Base-by-base conservation (phyloP, 805 yeast genomes). In the Teunomyces kruisii region DNA sequence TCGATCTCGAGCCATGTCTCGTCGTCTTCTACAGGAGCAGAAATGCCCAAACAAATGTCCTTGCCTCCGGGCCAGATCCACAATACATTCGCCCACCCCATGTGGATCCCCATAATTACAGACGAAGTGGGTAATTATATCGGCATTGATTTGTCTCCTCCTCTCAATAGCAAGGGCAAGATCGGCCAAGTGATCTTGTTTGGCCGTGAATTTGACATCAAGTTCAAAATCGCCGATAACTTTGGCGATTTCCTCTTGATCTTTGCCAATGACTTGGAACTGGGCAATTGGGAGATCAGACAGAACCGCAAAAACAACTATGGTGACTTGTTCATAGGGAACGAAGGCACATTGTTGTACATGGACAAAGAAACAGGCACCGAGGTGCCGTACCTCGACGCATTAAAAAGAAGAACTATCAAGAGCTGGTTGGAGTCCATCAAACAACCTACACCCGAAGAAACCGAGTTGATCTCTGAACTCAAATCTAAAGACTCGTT, bases 161-260 rank as follows among this genome's bases (percentile, higher is more conserved):
- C 88, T 2, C 92, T 94, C 1, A 68, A 69, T 16, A 96, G 96
- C 35, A 33, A 47, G 1, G 72, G 71, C 1, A 76, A 72, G 46
- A 81, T 85, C 77, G 99, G 98, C 27, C 99, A 92, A 68, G 86
- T 94, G 16, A 92, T 92, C 48, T 60, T 91, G 46, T 92, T 89
- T 65, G 99, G 99, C 32, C 83, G 97, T 59, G 98, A 92, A 52
- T 92, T 84, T 61, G 98, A 92, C 68, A 80, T 85, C 30, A 92
- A 92, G 63, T 90, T 79, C 66, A 90, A 86, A 35, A 73, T 94
- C 42, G 95, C 97, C 16, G 80, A 81, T 41, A 86, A 85, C 45
- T 92, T 96, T 84, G 96, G 96, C 13, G 94, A 87, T 57, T 94
- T 94, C 63, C 67, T 92, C 43, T 71, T 90, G 44, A 76, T 78